Evolutionary conservation across 106 monocot species (phyloP).

Genomic region (Allium fistulosum): DNA sequence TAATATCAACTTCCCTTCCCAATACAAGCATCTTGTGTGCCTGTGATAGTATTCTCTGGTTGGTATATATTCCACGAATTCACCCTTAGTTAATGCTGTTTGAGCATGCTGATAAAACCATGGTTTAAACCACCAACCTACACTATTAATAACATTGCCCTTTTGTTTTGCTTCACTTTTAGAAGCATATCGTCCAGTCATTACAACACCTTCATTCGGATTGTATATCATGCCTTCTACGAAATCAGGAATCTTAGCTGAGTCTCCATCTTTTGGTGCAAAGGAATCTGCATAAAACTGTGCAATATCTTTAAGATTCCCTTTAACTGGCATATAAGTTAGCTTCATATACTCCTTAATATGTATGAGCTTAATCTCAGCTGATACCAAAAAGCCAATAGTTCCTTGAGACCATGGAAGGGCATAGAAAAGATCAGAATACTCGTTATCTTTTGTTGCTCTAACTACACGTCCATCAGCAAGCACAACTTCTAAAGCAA

Average conservation of each 20-base stretch:
- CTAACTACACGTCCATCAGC: conserved; percentile 28
- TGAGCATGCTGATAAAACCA: conserved; percentile 37
- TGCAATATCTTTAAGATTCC: conserved; percentile 20
- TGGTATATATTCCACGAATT: conserved; percentile 37
- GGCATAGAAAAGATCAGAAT: conserved; percentile 28
- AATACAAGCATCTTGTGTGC: conserved; percentile 33
- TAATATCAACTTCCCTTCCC: conserved; percentile 40
- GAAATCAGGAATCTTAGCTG: conserved; percentile 25
- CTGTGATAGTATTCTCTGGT: conserved; percentile 34
- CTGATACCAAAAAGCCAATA: conserved; percentile 21
- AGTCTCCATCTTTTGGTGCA: conserved; percentile 30
- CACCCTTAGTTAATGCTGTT: conserved; percentile 23
- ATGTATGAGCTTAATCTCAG: conserved; percentile 32
- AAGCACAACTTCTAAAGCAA: conserved; percentile 28
- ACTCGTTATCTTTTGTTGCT: conserved; percentile 30
- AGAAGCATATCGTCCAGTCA: conserved; percentile 26
- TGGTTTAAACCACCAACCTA: conserved; percentile 30
- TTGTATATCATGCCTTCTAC: conserved; percentile 25
- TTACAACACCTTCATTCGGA: conserved; percentile 19
- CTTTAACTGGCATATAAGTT: conserved; percentile 23
- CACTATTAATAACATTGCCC: conserved; percentile 26
- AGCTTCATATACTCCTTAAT: conserved; percentile 39
- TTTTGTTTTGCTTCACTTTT: conserved; percentile 27
- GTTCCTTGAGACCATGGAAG: conserved; percentile 36
- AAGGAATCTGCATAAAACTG: conserved; percentile 34